Evolutionary conservation across 345 rosid species (phyloP), one percentile per base, ranked within the genome.

Genomic region (Mangifera indica): DNA sequence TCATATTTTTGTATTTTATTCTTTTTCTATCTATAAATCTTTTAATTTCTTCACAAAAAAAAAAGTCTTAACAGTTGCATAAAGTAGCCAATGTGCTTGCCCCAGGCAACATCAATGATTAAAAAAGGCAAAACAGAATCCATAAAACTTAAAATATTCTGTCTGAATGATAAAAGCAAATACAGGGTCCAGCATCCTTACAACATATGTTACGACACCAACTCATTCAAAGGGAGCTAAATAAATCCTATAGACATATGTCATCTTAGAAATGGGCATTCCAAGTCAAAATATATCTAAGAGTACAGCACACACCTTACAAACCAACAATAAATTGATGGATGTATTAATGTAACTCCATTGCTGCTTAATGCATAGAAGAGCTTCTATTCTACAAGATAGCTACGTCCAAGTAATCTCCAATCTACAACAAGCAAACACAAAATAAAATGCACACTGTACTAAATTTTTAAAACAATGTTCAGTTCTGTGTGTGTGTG

Each of bases 321-420:
- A 14, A 20, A 8, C n/a, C 40, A 69, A 24, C n/a, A 10, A 34
- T 25, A 52, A 69, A 25, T 12, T 25, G 72, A 69, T 58, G 42
- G 25, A 37, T 24, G 20, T 17, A 5, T 15, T 49, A 57, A 69
- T 6, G 37, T 4, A 67, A 25, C 24, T 0, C 2, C 63, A 57
- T 53, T 7, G 7, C 32, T 13, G 9, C 52, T 68, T 10, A 45
- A 57, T 42, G 54, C 70, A 44, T 57, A 9, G 24, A 18, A 29
- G 25, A 45, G 20, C 64, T 22, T 71, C 74, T 29, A 21, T 74
- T 76, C 72, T 79, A 85, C 73, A 81, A 65, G 75, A 89, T 87
- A 18, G 98, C 95, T 79, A 92, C 98, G 48, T 94, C 98, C 85
- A 94, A 85, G 84, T 90, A 90, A 80, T 94, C 98, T 65, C 98